Evolutionary conservation across 78 protist species (phyloP).

Genomic region (Cavenderia fasciculata): DNA sequence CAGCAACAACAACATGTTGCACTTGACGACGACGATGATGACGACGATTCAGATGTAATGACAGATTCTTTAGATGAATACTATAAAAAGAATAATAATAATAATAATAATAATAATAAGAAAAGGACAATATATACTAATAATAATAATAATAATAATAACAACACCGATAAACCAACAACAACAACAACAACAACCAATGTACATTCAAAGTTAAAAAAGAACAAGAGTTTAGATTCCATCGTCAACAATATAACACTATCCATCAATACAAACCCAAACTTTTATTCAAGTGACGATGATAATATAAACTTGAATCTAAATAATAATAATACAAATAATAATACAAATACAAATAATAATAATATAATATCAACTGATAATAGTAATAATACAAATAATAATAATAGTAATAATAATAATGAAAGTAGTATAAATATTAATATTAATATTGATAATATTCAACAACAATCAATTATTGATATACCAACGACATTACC

Average conservation of each 20-base stretch:
- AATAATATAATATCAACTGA: too few relatives aligned
- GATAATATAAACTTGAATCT: conserved; percentile 6
- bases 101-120: not conserved
- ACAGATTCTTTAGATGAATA: not conserved
- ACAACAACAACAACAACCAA: not conserved
- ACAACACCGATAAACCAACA: not conserved
- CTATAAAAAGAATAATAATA: not conserved
- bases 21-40: too few relatives aligned
- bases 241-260: too few relatives aligned
- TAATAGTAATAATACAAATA: not conserved
- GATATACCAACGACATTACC: not conserved
- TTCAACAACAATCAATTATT: not conserved
- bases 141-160: not conserved
- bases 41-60: not conserved
- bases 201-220: too few relatives aligned
- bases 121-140: not conserved
- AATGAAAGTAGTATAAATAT: too few relatives aligned
- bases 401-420: not conserved
- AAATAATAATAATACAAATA: not conserved
- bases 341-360: too few relatives aligned
- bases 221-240: too few relatives aligned
- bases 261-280: too few relatives aligned
- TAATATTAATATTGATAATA: too few relatives aligned
- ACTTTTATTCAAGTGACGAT: too few relatives aligned
- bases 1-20: too few relatives aligned